These are phyloP conservation scores for Phytophthora pseudosyringae DNA, from an alignment of 352 stramenopile species.

Conservation along the genomic window DNA sequence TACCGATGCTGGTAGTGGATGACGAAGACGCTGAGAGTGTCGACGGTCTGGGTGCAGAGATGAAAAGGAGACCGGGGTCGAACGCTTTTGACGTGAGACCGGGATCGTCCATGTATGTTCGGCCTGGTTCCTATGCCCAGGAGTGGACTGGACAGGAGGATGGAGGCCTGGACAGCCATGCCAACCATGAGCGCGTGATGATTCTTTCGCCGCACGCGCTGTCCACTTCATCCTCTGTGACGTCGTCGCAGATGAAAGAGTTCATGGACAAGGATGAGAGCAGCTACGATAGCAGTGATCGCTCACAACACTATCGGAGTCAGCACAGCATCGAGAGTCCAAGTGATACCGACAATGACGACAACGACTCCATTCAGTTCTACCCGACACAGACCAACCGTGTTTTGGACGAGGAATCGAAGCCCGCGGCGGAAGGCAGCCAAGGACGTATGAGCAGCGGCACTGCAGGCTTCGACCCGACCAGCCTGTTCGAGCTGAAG, in stretches of 20 bases:
- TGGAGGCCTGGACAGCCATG: conserved; percentile 27
- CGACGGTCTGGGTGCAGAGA: conserved; percentile 34
- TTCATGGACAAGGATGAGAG: conserved; percentile 39
- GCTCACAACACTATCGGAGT: conserved; percentile 16
- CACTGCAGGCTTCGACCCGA: conserved; percentile 39
- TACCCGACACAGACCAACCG: conserved; percentile 38
- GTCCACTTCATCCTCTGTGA: conserved; percentile 42
- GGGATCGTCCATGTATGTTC: conserved; percentile 24
- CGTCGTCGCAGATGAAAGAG: conserved; percentile 41
- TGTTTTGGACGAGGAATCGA: conserved; percentile 19
- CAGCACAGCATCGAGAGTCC: conserved; percentile 17
- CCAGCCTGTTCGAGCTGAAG: conserved; percentile 46
- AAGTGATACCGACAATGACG: conserved; percentile 37
- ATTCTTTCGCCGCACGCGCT: conserved; percentile 39
- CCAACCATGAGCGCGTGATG: conserved; percentile 33
- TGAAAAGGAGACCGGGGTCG: conserved; percentile 26
- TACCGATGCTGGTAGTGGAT: conserved; percentile 45
- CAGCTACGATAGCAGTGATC: conserved; percentile 28
- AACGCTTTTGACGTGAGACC: conserved; percentile 26
- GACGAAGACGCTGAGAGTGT: conserved; percentile 45
- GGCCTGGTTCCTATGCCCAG: conserved; percentile 30
- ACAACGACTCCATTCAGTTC: conserved; percentile 52
- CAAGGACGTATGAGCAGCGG: conserved; percentile 24
- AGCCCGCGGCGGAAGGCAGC: conserved; percentile 7
- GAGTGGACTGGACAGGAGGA: conserved; percentile 35